phyloP scores from a whole-genome alignment of 768 basidiomycete species.

The Xerocomellus dryophilus region DNA sequence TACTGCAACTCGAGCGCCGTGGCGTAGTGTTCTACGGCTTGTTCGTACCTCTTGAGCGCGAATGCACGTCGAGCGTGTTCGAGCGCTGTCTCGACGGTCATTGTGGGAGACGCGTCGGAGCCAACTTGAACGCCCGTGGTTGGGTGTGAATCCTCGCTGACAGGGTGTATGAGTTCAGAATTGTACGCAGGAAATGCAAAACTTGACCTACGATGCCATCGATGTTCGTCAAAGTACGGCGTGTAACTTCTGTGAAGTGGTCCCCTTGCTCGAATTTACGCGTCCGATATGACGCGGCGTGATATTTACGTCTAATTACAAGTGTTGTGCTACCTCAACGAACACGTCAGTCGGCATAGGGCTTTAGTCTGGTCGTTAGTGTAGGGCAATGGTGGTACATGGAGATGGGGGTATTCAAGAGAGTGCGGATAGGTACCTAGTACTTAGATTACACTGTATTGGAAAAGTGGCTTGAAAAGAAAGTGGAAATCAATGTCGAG shows the following conservation, averaged over 20 bases:
- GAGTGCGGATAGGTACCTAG: constrained; percentile 8
- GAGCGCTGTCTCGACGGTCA: constrained; percentile 53
- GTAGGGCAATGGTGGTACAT: constrained; percentile 3
- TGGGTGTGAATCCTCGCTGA: constrained; percentile 13
- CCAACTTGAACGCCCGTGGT: background rate
- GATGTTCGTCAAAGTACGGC: background rate
- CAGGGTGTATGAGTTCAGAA: background rate
- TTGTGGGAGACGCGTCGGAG: constrained; percentile 28
- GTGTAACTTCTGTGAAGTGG: background rate
- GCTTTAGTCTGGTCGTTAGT: background rate
- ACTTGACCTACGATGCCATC: constrained; percentile 28
- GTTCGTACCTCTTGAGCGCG: constrained; percentile 81
- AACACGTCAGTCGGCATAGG: too few species aligned
- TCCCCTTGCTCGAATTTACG: background rate
- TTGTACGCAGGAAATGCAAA: background rate
- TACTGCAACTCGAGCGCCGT: constrained; percentile 81
- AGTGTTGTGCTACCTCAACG: background rate
- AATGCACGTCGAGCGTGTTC: constrained; percentile 87
- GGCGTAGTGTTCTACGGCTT: constrained; percentile 81
- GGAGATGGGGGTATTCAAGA: constrained; percentile 18
- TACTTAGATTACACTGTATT: constrained; percentile 24
- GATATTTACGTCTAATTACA: constrained; percentile 17
- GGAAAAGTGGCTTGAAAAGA: background rate
- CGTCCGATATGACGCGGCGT: constrained; percentile 15
- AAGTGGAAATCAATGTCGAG: constrained; percentile 7